Conservation (phyloP, 1,284 basidiomycete species). For the Trichosporon sp. region DNA sequence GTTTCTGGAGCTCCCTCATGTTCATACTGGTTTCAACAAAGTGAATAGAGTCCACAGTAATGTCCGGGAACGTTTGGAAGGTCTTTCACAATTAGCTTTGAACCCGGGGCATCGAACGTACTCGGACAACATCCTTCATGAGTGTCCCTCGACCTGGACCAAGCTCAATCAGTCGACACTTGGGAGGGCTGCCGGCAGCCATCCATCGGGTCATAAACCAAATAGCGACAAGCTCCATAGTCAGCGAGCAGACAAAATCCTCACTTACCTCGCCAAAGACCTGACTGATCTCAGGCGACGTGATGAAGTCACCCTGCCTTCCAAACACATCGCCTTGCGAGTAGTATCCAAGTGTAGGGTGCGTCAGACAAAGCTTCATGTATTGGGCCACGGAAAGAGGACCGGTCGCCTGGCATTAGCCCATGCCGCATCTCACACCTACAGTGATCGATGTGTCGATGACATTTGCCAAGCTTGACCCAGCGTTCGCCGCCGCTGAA, state of each 20-base stretch:
- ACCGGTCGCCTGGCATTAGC: conserved; percentile 69
- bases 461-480: conserved; percentile 24
- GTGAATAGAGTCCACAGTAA: conserved; percentile 64
- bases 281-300: conserved; percentile 94
- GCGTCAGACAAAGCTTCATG: conserved; percentile 83
- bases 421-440: neutral
- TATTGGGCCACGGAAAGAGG: conserved; percentile 82
- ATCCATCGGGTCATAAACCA: conserved; percentile 85
- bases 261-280: conserved; percentile 87
- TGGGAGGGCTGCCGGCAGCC: conserved; percentile 61
- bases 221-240: conserved; percentile 71
- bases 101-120: conserved; percentile 54
- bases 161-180: conserved; percentile 80
- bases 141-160: conserved; percentile 94
- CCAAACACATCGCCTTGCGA: conserved; percentile 80
- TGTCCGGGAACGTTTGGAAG: conserved; percentile 36
- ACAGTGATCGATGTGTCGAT: conserved; percentile 27
- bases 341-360: conserved; percentile 88
- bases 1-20: conserved; percentile 68
- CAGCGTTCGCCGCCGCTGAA: conserved; percentile 64
- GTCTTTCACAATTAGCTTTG: conserved; percentile 37
- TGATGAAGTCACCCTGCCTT: conserved; percentile 87
- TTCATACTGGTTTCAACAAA: conserved; percentile 78
- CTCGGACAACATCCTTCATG: conserved; percentile 85
- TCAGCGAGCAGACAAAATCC: neutral